Evolutionary conservation across 805 yeast species (phyloP), one percentile per base, ranked within the genome.

Genomic region (Blastobotrys attinorum): DNA sequence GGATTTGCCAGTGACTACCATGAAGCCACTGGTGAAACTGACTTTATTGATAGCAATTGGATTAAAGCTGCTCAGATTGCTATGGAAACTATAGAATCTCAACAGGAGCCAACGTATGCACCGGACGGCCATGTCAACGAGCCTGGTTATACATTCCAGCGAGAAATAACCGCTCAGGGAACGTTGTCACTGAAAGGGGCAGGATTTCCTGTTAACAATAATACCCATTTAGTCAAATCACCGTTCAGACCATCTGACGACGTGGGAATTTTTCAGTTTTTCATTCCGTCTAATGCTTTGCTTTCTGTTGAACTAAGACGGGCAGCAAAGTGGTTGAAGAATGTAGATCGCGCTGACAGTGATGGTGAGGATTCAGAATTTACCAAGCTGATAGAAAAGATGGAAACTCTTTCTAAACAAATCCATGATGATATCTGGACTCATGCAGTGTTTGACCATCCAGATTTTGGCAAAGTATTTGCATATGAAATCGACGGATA

Each of bases 401-500:
- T 23, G 8, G 7, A 16, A 7, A 11, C 29, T 8, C 37, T 51
- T 3, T 57, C 57, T n/a, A 49, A 58, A 22, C 54, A 56, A 1
- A 75, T 86, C 36, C 60, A 65, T 4, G 42, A 56, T 2, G 94
- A 86, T 1, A 77, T 87, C 37, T 70, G 73, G 55, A 65, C 73
- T 31, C 69, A 75, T 61, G 95, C 84, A 0, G 72, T 81, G 1
- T 69, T 78, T 11, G 65, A 76, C 2, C 92, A 86, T 59, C 79
- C 82, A 2, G 61, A 52, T 7, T 82, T 68, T 61, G 96, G 96
- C 1, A 69, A 72, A 47, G 95, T 87, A 3, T 84, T 76, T 53
- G 96, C 96, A 0, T 88, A 80, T 54, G 96, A 87, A 59, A 80
- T 87, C 15, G 96, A 88, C 60, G 96, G 96, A 0, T 87, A 72